Conservation (phyloP, 2,329 filamentous ascomycete genomes). For the Trichoderma aggressivum region DNA sequence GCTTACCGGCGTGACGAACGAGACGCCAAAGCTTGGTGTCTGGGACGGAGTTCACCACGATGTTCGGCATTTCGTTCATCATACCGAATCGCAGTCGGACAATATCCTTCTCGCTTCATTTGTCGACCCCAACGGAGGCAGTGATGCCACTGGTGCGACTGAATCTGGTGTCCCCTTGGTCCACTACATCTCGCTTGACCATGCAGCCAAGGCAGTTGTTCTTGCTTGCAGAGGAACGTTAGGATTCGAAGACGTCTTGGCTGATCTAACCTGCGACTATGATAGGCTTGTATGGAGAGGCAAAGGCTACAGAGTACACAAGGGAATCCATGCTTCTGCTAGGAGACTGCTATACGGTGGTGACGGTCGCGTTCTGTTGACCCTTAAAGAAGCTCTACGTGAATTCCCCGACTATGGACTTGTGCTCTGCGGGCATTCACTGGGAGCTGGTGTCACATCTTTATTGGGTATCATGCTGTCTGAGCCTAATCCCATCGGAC, state of each 20-base stretch:
- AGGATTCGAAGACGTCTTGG: constrained; percentile 70
- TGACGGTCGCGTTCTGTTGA: constrained; percentile 63
- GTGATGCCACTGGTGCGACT: constrained; percentile 61
- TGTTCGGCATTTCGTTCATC: constrained; percentile 60
- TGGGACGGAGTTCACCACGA: constrained; percentile 55
- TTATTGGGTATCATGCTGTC: constrained; percentile 69
- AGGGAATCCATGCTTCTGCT: constrained; percentile 70
- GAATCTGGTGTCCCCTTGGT: constrained; percentile 67
- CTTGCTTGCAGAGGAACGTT: constrained; percentile 70
- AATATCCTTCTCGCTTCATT: constrained; percentile 67
- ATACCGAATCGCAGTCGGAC: constrained; percentile 55
- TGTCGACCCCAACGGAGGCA: constrained; percentile 64
- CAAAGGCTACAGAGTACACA: constrained; percentile 66
- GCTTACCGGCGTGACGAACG: constrained; percentile 57
- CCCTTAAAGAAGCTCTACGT: constrained; percentile 61
- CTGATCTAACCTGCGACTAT: constrained; percentile 72
- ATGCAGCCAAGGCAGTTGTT: constrained; percentile 68
- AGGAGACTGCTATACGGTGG: constrained; percentile 64
- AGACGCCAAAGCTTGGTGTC: constrained; percentile 42
- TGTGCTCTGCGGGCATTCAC: constrained; percentile 65
- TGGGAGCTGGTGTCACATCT: constrained; percentile 67
- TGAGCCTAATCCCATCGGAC: constrained; percentile 53
- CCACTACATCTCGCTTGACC: constrained; percentile 69
- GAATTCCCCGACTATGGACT: constrained; percentile 68
- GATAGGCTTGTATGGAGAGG: constrained; percentile 63